A percentile compares a stretch with the other conserved stretches of the same genome.
Evolutionary conservation across 768 basidiomycete genomes (phyloP).

Genomic region (Kwoniella botswanensis): DNA sequence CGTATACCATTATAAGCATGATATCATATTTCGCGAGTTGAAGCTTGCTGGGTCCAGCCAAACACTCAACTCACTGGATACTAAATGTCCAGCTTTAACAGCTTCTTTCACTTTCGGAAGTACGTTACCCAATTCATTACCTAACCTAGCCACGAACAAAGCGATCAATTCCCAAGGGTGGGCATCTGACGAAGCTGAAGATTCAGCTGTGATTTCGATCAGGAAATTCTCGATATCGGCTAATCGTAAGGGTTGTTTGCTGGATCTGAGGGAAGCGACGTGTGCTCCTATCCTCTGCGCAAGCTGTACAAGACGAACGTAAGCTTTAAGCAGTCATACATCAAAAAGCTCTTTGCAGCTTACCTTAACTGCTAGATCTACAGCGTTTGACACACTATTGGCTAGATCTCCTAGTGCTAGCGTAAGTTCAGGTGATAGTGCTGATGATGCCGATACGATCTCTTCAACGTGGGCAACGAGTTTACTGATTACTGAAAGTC

Average conservation of each 20-base stretch:
- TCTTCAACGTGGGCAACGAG: constrained; percentile 84
- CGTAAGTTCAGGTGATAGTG: constrained; percentile 64
- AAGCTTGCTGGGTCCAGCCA: too few species aligned
- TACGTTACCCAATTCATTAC: constrained; percentile 72
- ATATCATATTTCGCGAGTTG: not conserved
- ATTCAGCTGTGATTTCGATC: constrained; percentile 70
- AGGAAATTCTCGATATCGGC: constrained; percentile 72
- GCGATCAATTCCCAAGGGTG: constrained; percentile 80
- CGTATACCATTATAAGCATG: not conserved
- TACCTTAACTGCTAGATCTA: constrained; percentile 90
- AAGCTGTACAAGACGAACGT: constrained; percentile 63
- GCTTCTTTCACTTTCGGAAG: constrained; percentile 65
- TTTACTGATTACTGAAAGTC: constrained; percentile 66
- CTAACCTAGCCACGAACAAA: constrained; percentile 70
- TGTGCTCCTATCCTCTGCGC: constrained; percentile 89
- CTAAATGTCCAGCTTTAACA: constrained; percentile 74
- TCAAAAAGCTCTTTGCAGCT: constrained; percentile 42
- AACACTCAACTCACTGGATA: constrained; percentile 68
- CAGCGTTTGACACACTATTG: constrained; percentile 69
- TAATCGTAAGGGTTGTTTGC: constrained; percentile 79
- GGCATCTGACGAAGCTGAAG: constrained; percentile 68
- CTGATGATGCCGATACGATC: constrained; percentile 71
- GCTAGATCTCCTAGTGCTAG: constrained; percentile 45
- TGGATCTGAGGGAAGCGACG: constrained; percentile 75
- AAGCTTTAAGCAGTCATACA: not conserved